These are phyloP conservation scores for Cryphonectria carpinicola DNA, from an alignment of 2,329 filamentous ascomycete species.

Conservation along the genomic window DNA sequence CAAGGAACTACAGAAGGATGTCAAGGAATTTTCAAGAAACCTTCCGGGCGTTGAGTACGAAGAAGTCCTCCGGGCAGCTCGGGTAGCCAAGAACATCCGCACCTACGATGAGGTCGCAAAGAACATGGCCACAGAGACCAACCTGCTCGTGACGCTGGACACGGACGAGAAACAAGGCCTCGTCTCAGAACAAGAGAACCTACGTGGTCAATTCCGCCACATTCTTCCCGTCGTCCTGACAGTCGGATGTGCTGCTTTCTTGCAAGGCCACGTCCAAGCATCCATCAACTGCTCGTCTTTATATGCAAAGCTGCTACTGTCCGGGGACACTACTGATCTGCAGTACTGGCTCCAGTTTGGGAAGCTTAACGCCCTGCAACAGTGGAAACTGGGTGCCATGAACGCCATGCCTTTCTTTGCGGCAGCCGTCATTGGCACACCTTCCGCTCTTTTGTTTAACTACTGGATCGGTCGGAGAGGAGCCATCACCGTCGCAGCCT, in stretches of 20 bases:
- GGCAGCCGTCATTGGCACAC: constrained; percentile 45
- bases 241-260: constrained; percentile 48
- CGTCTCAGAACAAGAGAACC: constrained; percentile 42
- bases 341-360: constrained; percentile 9
- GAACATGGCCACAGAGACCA: constrained; percentile 30
- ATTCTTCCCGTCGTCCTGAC: constrained; percentile 47
- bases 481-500: constrained; percentile 44
- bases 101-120: constrained; percentile 45
- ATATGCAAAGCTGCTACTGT: constrained; percentile 30
- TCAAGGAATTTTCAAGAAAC: constrained; percentile 38
- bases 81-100: constrained; percentile 45
- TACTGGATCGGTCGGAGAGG: constrained; percentile 46
- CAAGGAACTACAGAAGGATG: constrained; percentile 43
- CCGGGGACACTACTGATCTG: background rate
- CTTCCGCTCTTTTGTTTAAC: constrained; percentile 46
- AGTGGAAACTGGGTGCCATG: constrained; percentile 45
- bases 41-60: constrained; percentile 38
- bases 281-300: constrained; percentile 48
- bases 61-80: constrained; percentile 43
- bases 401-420: constrained; percentile 47
- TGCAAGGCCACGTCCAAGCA: constrained; percentile 50
- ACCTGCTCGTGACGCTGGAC: constrained; percentile 40
- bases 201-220: constrained; percentile 43
- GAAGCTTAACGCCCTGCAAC: constrained; percentile 10
- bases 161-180: constrained; percentile 44